Conservation (phyloP, 129 eudicot genomes). For the Chrysanthemum makinoi region DNA sequence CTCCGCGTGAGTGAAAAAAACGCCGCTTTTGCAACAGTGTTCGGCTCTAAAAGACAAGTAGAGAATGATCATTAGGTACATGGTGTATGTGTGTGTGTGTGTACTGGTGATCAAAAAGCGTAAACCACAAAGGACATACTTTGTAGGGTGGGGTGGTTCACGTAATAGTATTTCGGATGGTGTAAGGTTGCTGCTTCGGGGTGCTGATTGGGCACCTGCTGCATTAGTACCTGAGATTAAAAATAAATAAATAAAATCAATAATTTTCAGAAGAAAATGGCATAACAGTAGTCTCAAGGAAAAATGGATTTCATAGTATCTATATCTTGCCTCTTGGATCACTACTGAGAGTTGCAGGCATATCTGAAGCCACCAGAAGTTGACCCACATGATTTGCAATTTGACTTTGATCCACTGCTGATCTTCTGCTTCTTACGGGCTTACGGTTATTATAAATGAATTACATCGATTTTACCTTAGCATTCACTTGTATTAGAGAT, state of each 20-base stretch:
- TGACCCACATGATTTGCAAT: slow-evolving; percentile 50
- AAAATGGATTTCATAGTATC: slow-evolving; percentile 30
- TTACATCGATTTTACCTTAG: slow-evolving; percentile 10
- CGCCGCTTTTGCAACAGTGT: slow-evolving; percentile 71
- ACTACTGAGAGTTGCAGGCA: slow-evolving; percentile 39
- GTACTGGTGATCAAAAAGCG: too few species aligned
- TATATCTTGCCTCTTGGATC: slow-evolving; percentile 10
- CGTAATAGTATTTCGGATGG: slow-evolving; percentile 62
- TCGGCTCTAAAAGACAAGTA: slow-evolving; percentile 46
- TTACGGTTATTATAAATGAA: slow-evolving; percentile 37
- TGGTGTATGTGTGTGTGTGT: too few species aligned
- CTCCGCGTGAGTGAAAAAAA: slow-evolving; percentile 82
- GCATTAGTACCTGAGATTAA: slow-evolving; percentile 22
- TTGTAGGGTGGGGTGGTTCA: slow-evolving; percentile 69
- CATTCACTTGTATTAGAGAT: slow-evolving; percentile 5
- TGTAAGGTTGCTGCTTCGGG: slow-evolving; percentile 55
- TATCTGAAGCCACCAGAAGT: slow-evolving; percentile 42
- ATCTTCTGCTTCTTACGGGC: slow-evolving; percentile 45
- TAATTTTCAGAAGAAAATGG: slow-evolving; percentile 7
- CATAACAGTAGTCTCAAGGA: background rate
- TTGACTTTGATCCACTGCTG: slow-evolving; percentile 21
- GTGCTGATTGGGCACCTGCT: slow-evolving; percentile 45
- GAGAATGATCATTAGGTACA: background rate
- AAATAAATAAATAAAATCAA: background rate
- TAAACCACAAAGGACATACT: slow-evolving; percentile 35